Percentiles rank a stretch among this genome's conserved stretches.
These are phyloP conservation scores for Hirsutella rhossiliensis DNA, from an alignment of 2,329 filamentous ascomycete species.

Conservation along the genomic window DNA sequence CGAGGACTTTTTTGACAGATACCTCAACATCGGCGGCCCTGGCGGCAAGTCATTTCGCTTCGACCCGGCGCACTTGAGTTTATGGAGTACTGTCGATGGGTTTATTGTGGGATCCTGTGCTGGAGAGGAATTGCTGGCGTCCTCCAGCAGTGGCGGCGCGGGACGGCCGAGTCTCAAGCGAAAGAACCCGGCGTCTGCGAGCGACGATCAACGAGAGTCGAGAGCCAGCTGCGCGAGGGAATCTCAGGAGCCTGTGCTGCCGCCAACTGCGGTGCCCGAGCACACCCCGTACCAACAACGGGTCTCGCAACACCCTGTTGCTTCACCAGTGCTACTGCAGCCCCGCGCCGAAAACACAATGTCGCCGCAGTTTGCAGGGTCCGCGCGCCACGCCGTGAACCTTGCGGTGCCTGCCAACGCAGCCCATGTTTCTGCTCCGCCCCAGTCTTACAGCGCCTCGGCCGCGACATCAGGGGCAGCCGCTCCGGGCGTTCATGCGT, in stretches of 20 bases:
- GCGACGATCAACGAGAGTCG: background rate
- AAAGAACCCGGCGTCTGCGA: background rate
- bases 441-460: background rate
- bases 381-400: background rate
- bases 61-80: constrained; percentile 62
- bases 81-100: constrained; percentile 48
- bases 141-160: constrained; percentile 6
- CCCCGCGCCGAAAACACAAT: background rate
- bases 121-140: background rate
- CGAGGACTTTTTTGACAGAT: constrained; percentile 80
- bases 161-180: constrained; percentile 15
- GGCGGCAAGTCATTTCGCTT: constrained; percentile 52
- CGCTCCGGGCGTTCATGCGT: background rate
- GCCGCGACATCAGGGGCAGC: constrained; percentile 7
- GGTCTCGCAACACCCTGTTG: background rate
- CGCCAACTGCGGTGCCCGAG: background rate
- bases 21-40: constrained; percentile 42
- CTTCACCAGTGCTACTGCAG: background rate
- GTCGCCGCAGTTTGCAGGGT: background rate
- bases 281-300: background rate
- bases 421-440: background rate
- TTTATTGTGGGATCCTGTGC: constrained; percentile 29
- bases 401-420: background rate
- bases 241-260: background rate
- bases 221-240: background rate